Percentiles rank a stretch among this genome's conserved stretches.
phyloP scores from a whole-genome alignment of 2,329 filamentous ascomycete species.

The Apiospora malaysiana region DNA sequence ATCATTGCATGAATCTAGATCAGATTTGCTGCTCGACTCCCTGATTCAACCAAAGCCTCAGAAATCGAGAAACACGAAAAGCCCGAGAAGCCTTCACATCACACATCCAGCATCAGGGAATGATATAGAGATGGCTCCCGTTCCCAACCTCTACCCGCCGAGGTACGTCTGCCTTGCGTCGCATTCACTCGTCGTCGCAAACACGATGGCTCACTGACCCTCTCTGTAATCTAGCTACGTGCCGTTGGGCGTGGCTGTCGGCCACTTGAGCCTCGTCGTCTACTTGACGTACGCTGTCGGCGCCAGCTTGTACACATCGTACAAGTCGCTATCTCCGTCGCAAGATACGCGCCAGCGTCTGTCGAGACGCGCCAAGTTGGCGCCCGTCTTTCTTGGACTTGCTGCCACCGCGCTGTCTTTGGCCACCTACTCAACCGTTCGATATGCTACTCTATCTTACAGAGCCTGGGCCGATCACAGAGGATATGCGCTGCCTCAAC shows the following conservation, averaged over 20 bases:
- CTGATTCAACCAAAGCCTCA: not conserved
- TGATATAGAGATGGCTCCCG: constrained; percentile 34
- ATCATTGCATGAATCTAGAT: not conserved
- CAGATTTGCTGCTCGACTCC: not conserved
- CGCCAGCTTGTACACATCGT: constrained; percentile 43
- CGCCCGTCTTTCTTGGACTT: constrained; percentile 42
- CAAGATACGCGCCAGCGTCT: constrained; percentile 44
- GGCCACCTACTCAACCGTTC: constrained; percentile 38
- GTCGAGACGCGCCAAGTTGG: constrained; percentile 40
- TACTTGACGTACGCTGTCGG: constrained; percentile 43
- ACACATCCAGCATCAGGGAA: not conserved
- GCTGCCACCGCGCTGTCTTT: constrained; percentile 37
- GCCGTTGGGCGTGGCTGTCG: constrained; percentile 37
- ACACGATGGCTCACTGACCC: not conserved
- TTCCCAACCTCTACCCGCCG: constrained; percentile 36
- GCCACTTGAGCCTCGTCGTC: constrained; percentile 36
- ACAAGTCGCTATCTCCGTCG: constrained; percentile 41
- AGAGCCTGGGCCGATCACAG: constrained; percentile 46
- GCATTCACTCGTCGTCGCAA: not conserved
- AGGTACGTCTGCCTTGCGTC: constrained; percentile 30
- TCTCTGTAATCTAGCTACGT: constrained; percentile 35
- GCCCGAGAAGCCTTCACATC: not conserved
- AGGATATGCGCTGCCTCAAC: constrained; percentile 37
- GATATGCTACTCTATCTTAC: constrained; percentile 44
- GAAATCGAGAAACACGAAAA: not conserved